Base-by-base conservation (phyloP, 108 stramenopile genomes). In the Cyclotella cryptica region DNA sequence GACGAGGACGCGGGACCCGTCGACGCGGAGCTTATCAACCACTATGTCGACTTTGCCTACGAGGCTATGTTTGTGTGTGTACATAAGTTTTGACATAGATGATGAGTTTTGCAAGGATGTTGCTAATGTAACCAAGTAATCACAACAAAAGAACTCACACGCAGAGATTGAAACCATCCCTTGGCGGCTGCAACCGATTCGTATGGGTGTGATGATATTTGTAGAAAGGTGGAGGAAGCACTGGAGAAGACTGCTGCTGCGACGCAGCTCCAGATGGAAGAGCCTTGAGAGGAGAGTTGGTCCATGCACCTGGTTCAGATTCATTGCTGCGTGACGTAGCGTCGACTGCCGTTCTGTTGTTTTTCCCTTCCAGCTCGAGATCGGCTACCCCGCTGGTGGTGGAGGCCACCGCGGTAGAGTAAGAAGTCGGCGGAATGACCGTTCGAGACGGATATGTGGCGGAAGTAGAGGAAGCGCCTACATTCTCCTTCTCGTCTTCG, bases 151-250 rank as follows among this genome's bases (percentile, higher is more conserved):
- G 41, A 73, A 65, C 93, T 88, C 83, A 93, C 91, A 92, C 76
- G 59, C 91, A 94, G 52, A 94, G 84, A 75, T 94, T 94, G 85
- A 79, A 94, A 11, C 93, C 93, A 57, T 89, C 88, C 30, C 89
- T 76, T 27, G 91, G 90, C 17, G 93, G 93, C 66, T 90, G 90
- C 40, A 92, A 82, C 47, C 91, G 58, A 61, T 59, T 81, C 66
- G 88, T 87, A 41, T 90, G 89, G 27, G 80, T 62, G n/a, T n/a
- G n/a, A n/a, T 45, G 52, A 29, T 60, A 72, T 17, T 40, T 64
- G 49, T 13, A 11, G 1, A 52, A 35, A 22, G 45, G 61, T 58
- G 40, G 43, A 13, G 43, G 63, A 8, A 44, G 43, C 17, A 65
- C 24, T 7, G 42, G 63, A 65, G 63, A 65, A 65, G 30, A 17